Evolutionary conservation across 1,284 basidiomycete species (phyloP), one percentile per base, ranked within the genome.

Genomic region (Trichosporon coremiiforme): DNA sequence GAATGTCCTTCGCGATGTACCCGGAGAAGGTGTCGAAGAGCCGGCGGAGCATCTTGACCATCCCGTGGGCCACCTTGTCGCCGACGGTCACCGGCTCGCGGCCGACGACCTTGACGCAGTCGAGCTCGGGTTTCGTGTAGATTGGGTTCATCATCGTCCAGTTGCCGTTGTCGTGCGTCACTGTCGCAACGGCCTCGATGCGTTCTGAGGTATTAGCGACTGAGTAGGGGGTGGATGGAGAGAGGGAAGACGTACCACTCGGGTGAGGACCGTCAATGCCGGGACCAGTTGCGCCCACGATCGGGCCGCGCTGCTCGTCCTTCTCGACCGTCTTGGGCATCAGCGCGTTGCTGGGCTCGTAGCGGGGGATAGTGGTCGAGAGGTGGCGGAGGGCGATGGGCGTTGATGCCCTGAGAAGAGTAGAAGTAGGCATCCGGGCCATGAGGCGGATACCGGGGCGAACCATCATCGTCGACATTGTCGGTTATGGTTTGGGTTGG

Each of bases 1-100:
- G 77, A 64, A 80, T 86, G 1, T 85, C 84, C 75, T 88, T 88
- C 78, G 93, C 89, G 75, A 90, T 91, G 85, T 96, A 97, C 2
- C 91, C 87, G 2, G 82, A 80, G 36, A 78, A 29, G 33, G 92
- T 67, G 79, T 95, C 93, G 78, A 94, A 94, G 2, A 86, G 84
- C 76, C 83, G 85, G 79, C 92, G 35, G n/a, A 64, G 38, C 63
- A 64, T 90, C 60, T 68, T 81, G 50, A 94, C 92, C 33, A 92
- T 83, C 7, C 84, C 83, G 69, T 85, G 86, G 0, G 93, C 93
- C 57, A 92, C 64, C 79, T 89, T 91, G 82, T 98, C 95, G 10
- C 87, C 84, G 1, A 91, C 64, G 0, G 88, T 91, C 74, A 87
- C 87, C 12, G 89, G 86, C 36, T 90, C 85, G 63, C 87, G 87